phyloP scores from a whole-genome alignment of 306 rosid species.

The Herpetospermum pedunculosum region DNA sequence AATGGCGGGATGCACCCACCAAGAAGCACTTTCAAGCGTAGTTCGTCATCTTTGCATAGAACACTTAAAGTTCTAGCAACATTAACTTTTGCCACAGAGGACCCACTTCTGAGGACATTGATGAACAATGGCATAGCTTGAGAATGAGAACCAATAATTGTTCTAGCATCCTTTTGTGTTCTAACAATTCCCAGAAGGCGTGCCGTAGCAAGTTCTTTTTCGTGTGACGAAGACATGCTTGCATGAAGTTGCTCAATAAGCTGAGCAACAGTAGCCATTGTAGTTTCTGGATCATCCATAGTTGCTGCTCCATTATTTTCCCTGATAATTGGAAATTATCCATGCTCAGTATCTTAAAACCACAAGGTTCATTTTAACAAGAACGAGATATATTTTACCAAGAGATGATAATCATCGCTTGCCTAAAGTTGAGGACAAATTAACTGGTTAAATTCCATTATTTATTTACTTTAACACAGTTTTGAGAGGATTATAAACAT shows the following conservation, averaged over 20 bases:
- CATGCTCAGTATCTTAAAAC: not conserved
- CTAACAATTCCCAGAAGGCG: slow-evolving; percentile 53
- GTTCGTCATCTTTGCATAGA: slow-evolving; percentile 84
- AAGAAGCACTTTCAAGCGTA: slow-evolving; percentile 88
- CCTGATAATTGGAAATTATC: slow-evolving; percentile 28
- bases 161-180: slow-evolving; percentile 70
- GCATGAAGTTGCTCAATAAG: slow-evolving; percentile 86
- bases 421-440: not conserved
- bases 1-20: slow-evolving; percentile 97
- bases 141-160: slow-evolving; percentile 80
- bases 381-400: not conserved
- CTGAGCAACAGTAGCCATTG: slow-evolving; percentile 72
- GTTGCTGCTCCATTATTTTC: slow-evolving; percentile 29
- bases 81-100: slow-evolving; percentile 68
- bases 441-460: not conserved
- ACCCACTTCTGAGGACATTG: slow-evolving; percentile 81
- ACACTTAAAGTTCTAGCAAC: slow-evolving; percentile 70
- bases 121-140: slow-evolving; percentile 98
- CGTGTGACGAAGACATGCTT: slow-evolving; percentile 56
- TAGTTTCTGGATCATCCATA: slow-evolving; percentile 69
- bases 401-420: not conserved
- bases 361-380: not conserved
- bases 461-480: not conserved
- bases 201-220: slow-evolving; percentile 71
- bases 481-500: not conserved